Evolutionary conservation across 192 early-diverging fungal genomes (phyloP), one percentile per base, ranked within the genome.

Genomic region (Glomus cerebriforme): DNA sequence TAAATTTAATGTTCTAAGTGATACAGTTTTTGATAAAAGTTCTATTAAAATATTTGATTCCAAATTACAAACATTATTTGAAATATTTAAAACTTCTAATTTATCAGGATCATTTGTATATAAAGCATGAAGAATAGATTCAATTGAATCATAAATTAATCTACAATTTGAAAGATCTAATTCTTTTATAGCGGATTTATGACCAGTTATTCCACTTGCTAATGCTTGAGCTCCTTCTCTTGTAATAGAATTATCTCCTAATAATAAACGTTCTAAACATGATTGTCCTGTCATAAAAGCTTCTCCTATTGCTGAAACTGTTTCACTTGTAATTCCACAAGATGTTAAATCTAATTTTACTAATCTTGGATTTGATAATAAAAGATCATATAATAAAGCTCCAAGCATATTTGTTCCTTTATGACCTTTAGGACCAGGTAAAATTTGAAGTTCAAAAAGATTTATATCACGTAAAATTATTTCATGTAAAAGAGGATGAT

Each of bases 401-500:
- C 47, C 27, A 31, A 75, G 32, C 73, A 75, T 75, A 24, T 75
- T 75, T 35, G 3, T 31, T 13, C 73, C 47, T 32, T 73, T 27
- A 54, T 73, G 71, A 49, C 15, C 10, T 27, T 2, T 58, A 19
- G 73, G 49, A 7, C 58, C 32, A 0, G 12, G 19, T 60, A 62
- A 32, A 37, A 59, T 37, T 75, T 75, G 73, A n/a, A 75, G 58
- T 58, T 75, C 58, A 37, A 45, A 75, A 32, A 75, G 32, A n/a
- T 37, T 75, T 22, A 60, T 34, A 75, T 75, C n/a, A 2, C 49
- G 26, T 9, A 75, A 35, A 34, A 75, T 59, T 31, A 75, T 13
- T 35, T 75, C 54, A 59, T 75, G 31, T 59, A 75, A 60, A 59
- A 75, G 34, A 6, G 73, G 73, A 75, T 75, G 47, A 75, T 75